Conservation (phyloP, 495 filamentous ascomycete genomes). For the Tuber borchii region DNA sequence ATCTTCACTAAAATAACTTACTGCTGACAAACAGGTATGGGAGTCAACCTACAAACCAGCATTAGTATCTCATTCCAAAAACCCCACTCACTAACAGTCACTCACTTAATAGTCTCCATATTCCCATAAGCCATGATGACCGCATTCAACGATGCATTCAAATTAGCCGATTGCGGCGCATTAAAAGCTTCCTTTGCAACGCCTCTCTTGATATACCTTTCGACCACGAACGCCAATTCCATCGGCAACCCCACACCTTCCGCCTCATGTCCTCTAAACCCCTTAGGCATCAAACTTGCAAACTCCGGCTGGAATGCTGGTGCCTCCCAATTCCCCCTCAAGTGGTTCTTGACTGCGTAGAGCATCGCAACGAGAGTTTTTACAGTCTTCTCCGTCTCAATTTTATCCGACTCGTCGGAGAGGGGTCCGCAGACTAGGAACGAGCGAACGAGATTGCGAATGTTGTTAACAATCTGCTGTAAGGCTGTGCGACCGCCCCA, state of each 20-base stretch:
- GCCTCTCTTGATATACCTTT: conserved; percentile 60
- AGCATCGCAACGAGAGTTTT: conserved; percentile 55
- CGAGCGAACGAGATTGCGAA: conserved; percentile 58
- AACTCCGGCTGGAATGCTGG: conserved; percentile 51
- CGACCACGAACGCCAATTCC: conserved; percentile 62
- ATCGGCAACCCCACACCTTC: conserved; percentile 60
- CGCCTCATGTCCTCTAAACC: conserved; percentile 56
- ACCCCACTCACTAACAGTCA: not conserved
- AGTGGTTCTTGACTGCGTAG: conserved; percentile 69
- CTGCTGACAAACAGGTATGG: conserved; percentile 69
- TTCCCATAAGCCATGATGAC: conserved; percentile 60
- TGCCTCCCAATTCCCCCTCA: conserved; percentile 66
- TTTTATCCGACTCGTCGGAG: conserved; percentile 55
- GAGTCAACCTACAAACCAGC: conserved; percentile 48
- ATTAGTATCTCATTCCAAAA: not conserved
- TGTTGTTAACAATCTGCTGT: conserved; percentile 52
- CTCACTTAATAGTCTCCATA: conserved; percentile 63
- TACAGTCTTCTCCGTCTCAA: conserved; percentile 49
- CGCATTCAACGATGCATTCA: conserved; percentile 58
- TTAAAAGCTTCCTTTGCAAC: conserved; percentile 44
- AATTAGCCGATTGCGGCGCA: conserved; percentile 40
- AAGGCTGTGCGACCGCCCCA: conserved; percentile 62
- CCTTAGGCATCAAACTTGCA: conserved; percentile 54
- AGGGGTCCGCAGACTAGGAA: conserved; percentile 48
- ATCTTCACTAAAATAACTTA: conserved; percentile 38